A percentile compares a stretch with the other conserved stretches of the same genome.
phyloP scores from a whole-genome alignment of 202 grass and related monocot genomes.

The Zoysia matrella region DNA sequence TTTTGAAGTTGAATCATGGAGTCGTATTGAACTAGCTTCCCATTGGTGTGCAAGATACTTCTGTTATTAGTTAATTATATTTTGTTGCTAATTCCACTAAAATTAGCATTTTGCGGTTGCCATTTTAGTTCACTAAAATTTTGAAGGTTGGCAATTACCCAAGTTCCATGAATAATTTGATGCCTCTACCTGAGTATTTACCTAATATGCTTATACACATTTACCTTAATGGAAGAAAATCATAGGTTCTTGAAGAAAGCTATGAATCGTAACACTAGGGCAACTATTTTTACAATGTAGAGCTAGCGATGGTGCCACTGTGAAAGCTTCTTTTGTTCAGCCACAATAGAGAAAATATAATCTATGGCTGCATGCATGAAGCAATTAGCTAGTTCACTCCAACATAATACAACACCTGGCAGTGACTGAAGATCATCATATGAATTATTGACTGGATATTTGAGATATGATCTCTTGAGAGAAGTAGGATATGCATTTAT shows the following conservation, averaged over 20 bases:
- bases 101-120: background rate
- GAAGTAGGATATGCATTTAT: background rate
- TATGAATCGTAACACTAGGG: background rate
- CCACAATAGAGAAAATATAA: background rate
- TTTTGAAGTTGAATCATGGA: slow-evolving; percentile 11
- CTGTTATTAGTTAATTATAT: background rate
- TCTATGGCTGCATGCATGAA: too few relatives aligned
- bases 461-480: background rate
- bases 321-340: background rate
- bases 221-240: background rate
- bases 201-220: background rate
- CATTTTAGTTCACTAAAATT: background rate
- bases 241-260: background rate
- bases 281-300: background rate
- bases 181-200: background rate
- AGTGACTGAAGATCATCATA: background rate
- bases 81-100: too few relatives aligned
- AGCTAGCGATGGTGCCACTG: background rate
- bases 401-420: background rate
- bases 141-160: background rate
- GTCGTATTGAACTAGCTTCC: background rate
- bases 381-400: background rate
- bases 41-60: background rate
- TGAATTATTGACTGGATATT: background rate
- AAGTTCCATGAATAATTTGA: background rate